phyloP scores from a whole-genome alignment of 371 early-diverging fungal species.

The Mucor sp. region DNA sequence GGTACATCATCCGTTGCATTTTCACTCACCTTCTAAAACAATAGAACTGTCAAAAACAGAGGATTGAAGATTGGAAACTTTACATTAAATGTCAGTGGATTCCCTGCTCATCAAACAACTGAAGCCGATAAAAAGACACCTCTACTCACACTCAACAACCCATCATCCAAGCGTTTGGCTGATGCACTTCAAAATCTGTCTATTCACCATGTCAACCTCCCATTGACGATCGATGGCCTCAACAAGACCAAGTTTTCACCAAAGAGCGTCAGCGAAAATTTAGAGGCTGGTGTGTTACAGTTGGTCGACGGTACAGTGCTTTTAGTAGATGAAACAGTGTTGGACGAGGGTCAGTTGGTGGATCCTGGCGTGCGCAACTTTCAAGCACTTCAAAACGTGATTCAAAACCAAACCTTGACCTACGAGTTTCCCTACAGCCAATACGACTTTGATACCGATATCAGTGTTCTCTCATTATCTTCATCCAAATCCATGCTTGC shows the following conservation, averaged over 20 bases:
- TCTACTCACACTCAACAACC: conserved; percentile 13
- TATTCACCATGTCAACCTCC: conserved; percentile 48
- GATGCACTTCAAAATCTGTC: conserved; percentile 38
- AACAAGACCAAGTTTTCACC: conserved; percentile 57
- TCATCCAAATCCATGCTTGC: conserved; percentile 59
- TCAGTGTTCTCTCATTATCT: conserved; percentile 55
- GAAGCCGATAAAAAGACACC: conserved; percentile 9
- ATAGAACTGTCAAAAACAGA: conserved; percentile 37
- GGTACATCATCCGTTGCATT: neutral
- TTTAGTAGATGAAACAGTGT: conserved; percentile 62
- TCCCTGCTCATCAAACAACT: conserved; percentile 22
- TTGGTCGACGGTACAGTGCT: conserved; percentile 56
- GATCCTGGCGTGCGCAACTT: conserved; percentile 65
- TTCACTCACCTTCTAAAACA: neutral
- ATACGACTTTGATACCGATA: conserved; percentile 63
- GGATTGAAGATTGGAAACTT: conserved; percentile 54
- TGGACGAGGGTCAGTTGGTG: conserved; percentile 63
- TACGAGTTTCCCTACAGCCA: conserved; percentile 66
- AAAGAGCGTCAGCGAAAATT: conserved; percentile 48
- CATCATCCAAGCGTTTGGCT: conserved; percentile 14
- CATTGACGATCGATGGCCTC: conserved; percentile 52
- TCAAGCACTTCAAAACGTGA: conserved; percentile 55
- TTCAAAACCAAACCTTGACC: conserved; percentile 54
- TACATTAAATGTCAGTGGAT: conserved; percentile 44
- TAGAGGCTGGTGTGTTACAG: conserved; percentile 63